Evolutionary conservation across 768 basidiomycete genomes (phyloP), one percentile per base, ranked within the genome.

Genomic region (Neoboletus magnificus): DNA sequence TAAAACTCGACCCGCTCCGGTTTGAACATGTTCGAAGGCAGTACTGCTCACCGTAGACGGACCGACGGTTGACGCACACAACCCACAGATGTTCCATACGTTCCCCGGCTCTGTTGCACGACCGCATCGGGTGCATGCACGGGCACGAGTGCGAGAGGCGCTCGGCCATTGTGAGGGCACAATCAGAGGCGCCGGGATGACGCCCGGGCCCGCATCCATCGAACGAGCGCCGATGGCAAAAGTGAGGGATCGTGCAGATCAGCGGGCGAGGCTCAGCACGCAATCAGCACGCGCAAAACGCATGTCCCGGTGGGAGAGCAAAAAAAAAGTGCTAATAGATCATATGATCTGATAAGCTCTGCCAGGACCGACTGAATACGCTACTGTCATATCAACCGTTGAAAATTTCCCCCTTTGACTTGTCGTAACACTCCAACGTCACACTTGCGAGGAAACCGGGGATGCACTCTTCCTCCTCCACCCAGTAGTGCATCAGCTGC

Each of bases 401-500:
- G 1, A 32, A 20, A 23, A 32, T 16, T n/a, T 64, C 71, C 49
- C 68, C 61, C 66, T 87, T 90, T 61, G 80, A 79, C 69, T 84
- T 85, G 60, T 94, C 92, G 69, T 89, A 93, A 67, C 91, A 87
- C 71, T 93, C 91, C 62, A 94, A 69, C 30, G 91, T 95, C 39
- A 96, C 82, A 64, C 88, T 91, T 30, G 93, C 92, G 72, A 95
- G 71, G 67, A 96, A 93, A 0, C 93, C 90, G 0, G 93, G 91
- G 55, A 93, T 86, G 69, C 91, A 93, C 71, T 90, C 82, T 66
- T 91, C 86, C 59, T 84, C 81, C 65, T 85, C 84, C 41, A 96
- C 86, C 93, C 93, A 95, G 66, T 90, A 91, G 49, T 80, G 78
- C 82, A 93, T 84, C 57, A 89, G 65, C 64, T 87, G 82, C 10